A percentile compares a stretch with the other conserved stretches of the same genome.
These are phyloP conservation scores for Tetrapisispora namnaoensis DNA, from an alignment of 805 yeast species.

Conservation along the genomic window DNA sequence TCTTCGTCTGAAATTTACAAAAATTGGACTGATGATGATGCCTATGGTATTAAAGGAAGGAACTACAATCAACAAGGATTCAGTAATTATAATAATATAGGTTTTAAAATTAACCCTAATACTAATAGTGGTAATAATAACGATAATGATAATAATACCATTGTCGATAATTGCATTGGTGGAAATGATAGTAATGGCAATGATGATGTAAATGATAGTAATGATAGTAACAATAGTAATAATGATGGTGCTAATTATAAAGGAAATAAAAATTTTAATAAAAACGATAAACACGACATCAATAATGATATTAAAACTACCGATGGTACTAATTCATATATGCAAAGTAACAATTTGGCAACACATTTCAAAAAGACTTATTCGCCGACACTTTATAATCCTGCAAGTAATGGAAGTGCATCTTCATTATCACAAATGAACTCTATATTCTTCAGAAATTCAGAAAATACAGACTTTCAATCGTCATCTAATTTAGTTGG, in stretches of 20 bases:
- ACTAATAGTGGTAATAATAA: constrained; percentile 8
- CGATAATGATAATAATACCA: constrained; percentile 1
- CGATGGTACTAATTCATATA: not conserved
- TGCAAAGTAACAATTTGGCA: constrained; percentile 8
- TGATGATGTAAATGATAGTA: not conserved
- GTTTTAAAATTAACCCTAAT: constrained; percentile 7
- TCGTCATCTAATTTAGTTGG: not conserved
- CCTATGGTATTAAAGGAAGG: not conserved
- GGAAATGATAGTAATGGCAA: not conserved
- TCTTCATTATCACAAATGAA: not conserved
- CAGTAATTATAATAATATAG: constrained; percentile 5
- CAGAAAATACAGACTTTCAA: not conserved
- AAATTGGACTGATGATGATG: not conserved
- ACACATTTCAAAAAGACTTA: constrained; percentile 19
- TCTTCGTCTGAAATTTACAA: not conserved
- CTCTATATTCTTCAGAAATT: not conserved
- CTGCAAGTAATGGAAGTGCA: not conserved
- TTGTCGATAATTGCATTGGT: constrained; percentile 1
- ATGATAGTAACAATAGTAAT: constrained; percentile 3
- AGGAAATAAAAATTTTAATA: constrained; percentile 2
- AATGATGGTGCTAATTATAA: constrained; percentile 3
- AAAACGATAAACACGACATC: not conserved
- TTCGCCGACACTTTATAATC: constrained; percentile 15
- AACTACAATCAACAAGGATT: constrained; percentile 2
- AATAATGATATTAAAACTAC: not conserved